Conservation (phyloP, 1,139 yeast species). For the Saccharomyces hybrid region DNA sequence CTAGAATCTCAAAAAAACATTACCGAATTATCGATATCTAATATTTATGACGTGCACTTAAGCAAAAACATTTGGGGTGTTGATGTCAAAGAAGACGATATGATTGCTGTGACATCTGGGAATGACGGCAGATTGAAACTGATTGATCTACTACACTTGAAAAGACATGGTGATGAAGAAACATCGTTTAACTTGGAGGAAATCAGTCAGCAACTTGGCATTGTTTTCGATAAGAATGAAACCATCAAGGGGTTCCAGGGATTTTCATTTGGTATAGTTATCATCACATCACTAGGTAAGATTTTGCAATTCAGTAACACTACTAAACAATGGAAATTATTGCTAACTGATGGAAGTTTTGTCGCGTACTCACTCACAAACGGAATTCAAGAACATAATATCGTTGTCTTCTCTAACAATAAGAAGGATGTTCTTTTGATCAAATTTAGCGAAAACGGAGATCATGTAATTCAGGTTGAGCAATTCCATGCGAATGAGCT, state of each 20-base stretch:
- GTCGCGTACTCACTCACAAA: slow-evolving; percentile 46
- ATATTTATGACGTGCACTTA: slow-evolving; percentile 55
- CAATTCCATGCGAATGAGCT: slow-evolving; percentile 19
- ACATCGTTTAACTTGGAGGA: slow-evolving; percentile 31
- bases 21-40: slow-evolving; percentile 37
- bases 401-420: slow-evolving; percentile 45
- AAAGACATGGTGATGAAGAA: slow-evolving; percentile 25
- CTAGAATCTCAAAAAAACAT: slow-evolving; percentile 22
- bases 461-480: slow-evolving; percentile 12
- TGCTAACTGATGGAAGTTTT: slow-evolving; percentile 34
- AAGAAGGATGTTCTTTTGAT: slow-evolving; percentile 46
- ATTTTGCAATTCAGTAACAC: slow-evolving; percentile 35
- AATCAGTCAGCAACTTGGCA: slow-evolving; percentile 31
- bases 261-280: slow-evolving; percentile 40
- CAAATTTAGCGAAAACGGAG: slow-evolving; percentile 33
- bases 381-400: slow-evolving; percentile 37
- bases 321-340: slow-evolving; percentile 31
- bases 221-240: slow-evolving; percentile 41
- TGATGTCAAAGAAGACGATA: slow-evolving; percentile 43
- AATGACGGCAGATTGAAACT: slow-evolving; percentile 77
- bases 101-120: slow-evolving; percentile 69
- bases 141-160: slow-evolving; percentile 41
- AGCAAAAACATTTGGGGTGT: slow-evolving; percentile 89
- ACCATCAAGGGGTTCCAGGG: slow-evolving; percentile 54
- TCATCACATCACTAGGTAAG: slow-evolving; percentile 59